Conservation (phyloP, 2,329 filamentous ascomycete species). For the Clarireedia hainanense region DNA sequence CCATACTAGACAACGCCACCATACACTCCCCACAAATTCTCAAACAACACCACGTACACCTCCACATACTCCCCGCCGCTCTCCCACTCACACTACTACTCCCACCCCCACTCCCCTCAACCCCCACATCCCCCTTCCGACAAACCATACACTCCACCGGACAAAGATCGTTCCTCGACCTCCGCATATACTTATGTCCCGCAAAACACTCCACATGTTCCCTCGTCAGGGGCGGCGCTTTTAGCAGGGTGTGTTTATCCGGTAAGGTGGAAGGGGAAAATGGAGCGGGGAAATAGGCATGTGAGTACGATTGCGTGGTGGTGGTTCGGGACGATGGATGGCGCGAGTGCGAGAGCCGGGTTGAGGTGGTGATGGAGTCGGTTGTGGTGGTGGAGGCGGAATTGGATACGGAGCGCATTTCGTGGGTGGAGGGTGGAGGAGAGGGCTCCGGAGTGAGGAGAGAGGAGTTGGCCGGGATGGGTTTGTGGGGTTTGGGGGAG, state of each 20-base stretch:
- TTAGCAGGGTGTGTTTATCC: slow-evolving; percentile 16
- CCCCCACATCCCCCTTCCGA: slow-evolving; percentile 22
- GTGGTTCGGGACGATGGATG: slow-evolving; percentile 5
- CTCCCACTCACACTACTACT: no score
- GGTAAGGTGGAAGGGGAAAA: slow-evolving; percentile 11
- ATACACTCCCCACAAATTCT: slow-evolving; percentile 28
- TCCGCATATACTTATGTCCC: slow-evolving; percentile 25
- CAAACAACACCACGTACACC: slow-evolving; percentile 29
- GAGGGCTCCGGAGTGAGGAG: slow-evolving; percentile 11
- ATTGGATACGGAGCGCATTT: not conserved
- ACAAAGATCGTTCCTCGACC: slow-evolving; percentile 23
- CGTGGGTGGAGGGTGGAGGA: not conserved
- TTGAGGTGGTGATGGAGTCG: not conserved
- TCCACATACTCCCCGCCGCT: slow-evolving; percentile 12
- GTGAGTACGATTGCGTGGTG: not conserved
- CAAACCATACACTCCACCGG: slow-evolving; percentile 29
- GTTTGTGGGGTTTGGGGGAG: slow-evolving; percentile 24
- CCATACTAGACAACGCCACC: slow-evolving; percentile 14
- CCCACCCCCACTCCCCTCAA: not conserved
- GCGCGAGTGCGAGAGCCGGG: not conserved
- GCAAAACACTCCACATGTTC: slow-evolving; percentile 28
- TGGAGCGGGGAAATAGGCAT: slow-evolving; percentile 1
- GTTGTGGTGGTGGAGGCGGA: slow-evolving; percentile 10
- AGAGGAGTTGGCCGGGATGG: slow-evolving; percentile 11
- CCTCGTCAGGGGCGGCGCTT: slow-evolving; percentile 15